phyloP scores from a whole-genome alignment of 208 protist species.

The Angomonas deanei region DNA sequence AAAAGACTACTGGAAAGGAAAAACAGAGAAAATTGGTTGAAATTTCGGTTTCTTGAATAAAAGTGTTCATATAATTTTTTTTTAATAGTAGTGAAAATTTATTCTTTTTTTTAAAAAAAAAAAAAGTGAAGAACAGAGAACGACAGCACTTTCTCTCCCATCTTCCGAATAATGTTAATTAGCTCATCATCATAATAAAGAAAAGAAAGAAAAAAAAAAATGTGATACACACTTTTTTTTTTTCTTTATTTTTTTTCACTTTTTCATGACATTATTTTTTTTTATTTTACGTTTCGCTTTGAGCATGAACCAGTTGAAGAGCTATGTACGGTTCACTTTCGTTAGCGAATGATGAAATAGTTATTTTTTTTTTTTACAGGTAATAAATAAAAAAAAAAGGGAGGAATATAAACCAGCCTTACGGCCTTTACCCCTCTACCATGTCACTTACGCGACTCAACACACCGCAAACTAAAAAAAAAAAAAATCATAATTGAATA shows the following conservation, averaged over 20 bases:
- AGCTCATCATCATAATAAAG: too few relatives aligned
- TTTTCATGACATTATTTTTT: not conserved
- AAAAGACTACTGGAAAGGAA: too few relatives aligned
- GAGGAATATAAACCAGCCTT: not conserved
- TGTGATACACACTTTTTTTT: not conserved
- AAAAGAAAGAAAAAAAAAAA: not conserved
- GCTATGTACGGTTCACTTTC: not conserved
- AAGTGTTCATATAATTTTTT: not conserved
- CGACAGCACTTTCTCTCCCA: too few relatives aligned
- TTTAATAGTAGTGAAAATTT: not conserved
- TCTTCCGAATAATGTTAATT: too few relatives aligned
- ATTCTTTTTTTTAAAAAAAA: not conserved
- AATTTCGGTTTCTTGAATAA: not conserved
- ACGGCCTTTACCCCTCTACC: not conserved
- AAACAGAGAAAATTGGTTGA: conserved; percentile 4
- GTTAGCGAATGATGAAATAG: not conserved
- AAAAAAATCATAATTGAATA: not conserved
- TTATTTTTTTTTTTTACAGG: not conserved
- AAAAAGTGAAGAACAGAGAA: not conserved
- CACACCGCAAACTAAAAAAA: not conserved
- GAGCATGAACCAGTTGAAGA: not conserved
- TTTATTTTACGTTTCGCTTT: not conserved
- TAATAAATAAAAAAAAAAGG: not conserved
- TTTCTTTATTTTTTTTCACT: not conserved
- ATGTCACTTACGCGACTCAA: not conserved